Conservation (phyloP, 1,284 basidiomycete genomes). For the Coniophora puteana region DNA sequence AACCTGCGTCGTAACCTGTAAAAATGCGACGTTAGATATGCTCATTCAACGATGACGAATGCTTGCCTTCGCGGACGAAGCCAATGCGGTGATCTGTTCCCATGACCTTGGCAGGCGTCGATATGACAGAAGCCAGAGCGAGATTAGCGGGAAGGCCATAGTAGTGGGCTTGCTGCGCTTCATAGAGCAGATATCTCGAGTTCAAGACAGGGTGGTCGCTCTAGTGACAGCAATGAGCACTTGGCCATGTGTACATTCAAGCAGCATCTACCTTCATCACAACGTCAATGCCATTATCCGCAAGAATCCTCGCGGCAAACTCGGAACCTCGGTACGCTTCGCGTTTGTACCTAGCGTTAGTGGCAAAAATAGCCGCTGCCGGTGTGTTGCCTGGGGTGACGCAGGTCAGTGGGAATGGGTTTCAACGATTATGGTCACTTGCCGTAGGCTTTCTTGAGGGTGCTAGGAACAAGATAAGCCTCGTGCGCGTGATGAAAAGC, state of each 20-base stretch:
- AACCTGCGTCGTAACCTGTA: conserved; percentile 46
- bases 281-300: conserved; percentile 71
- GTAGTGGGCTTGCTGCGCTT: conserved; percentile 87
- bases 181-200: conserved; percentile 75
- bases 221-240: conserved; percentile 30
- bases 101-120: conserved; percentile 72
- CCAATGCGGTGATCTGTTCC: conserved; percentile 85
- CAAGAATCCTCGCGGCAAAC: conserved; percentile 78
- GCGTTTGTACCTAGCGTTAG: conserved; percentile 70
- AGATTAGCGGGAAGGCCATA: conserved; percentile 60
- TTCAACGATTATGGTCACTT: conserved; percentile 8
- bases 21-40: conserved; percentile 2
- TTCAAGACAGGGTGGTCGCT: conserved; percentile 76
- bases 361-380: conserved; percentile 75
- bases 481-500: conserved; percentile 84
- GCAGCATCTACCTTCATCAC: conserved; percentile 74
- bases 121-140: conserved; percentile 73
- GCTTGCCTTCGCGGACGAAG: conserved; percentile 55
- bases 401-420: not conserved
- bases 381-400: conserved; percentile 46
- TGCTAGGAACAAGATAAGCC: conserved; percentile 72
- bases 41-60: conserved; percentile 22
- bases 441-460: conserved; percentile 73
- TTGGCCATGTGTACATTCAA: not conserved
- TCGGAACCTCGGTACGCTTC: conserved; percentile 85